Conservation (phyloP, 202 grass and related monocot species). For the Musa balbisiana region DNA sequence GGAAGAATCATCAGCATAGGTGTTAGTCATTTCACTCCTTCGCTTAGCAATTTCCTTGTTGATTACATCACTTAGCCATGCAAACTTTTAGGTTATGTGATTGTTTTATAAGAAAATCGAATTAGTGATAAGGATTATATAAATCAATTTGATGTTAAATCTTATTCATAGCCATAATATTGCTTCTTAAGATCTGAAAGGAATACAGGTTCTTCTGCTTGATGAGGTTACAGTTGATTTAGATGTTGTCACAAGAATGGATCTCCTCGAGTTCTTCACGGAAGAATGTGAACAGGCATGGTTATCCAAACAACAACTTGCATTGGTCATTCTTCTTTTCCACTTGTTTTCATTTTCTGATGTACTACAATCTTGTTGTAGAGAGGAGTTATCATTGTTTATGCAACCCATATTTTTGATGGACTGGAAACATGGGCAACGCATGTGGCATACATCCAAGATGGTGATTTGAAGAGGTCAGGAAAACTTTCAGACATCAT, state of each 20-base stretch:
- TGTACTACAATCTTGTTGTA: slow-evolving; percentile 8
- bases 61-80: no score
- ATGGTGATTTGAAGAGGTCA: slow-evolving; percentile 62
- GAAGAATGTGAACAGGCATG: slow-evolving; percentile 85
- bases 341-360: neutral
- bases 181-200: slow-evolving; percentile 10
- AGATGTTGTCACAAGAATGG: slow-evolving; percentile 88
- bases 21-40: no score
- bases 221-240: slow-evolving; percentile 89
- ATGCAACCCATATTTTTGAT: slow-evolving; percentile 91
- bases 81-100: neutral
- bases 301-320: neutral
- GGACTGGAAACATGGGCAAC: slow-evolving; percentile 79
- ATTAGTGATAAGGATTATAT: neutral
- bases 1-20: no score
- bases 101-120: neutral
- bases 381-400: slow-evolving; percentile 91
- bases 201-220: slow-evolving; percentile 72
- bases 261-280: slow-evolving; percentile 91
- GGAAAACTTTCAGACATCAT: slow-evolving; percentile 41
- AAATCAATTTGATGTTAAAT: neutral
- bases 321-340: no score
- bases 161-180: neutral
- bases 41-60: no score
- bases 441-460: slow-evolving; percentile 78